A percentile compares a stretch with the other conserved stretches of the same genome.
phyloP scores from a whole-genome alignment of 345 rosid species.

The Durio zibethinus region DNA sequence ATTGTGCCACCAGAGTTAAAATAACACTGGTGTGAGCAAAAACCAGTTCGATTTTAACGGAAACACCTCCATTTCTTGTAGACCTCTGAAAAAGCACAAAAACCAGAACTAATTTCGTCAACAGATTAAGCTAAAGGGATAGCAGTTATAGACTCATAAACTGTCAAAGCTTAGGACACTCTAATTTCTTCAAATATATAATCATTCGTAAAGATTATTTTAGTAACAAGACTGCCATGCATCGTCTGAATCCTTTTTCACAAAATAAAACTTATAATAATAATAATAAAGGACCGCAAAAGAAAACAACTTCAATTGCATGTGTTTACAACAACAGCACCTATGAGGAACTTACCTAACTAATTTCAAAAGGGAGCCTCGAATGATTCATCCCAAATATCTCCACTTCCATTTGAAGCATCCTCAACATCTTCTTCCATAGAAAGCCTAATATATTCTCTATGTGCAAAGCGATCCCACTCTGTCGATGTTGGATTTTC shows the following conservation, averaged over 20 bases:
- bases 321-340: not conserved
- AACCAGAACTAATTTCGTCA: not conserved
- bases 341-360: slow-evolving; percentile 10
- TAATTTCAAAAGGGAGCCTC: slow-evolving; percentile 58
- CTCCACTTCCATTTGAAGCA: slow-evolving; percentile 72
- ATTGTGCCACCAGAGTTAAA: not conserved
- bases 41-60: not conserved
- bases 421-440: slow-evolving; percentile 86
- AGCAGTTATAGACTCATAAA: not conserved
- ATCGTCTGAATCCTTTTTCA: not conserved
- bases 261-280: not conserved
- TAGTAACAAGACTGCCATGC: not conserved
- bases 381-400: slow-evolving; percentile 71
- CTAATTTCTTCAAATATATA: not conserved
- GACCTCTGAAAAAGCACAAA: not conserved
- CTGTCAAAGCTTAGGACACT: not conserved
- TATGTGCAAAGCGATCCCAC: slow-evolving; percentile 77
- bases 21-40: not conserved
- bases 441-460: slow-evolving; percentile 72
- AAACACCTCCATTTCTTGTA: not conserved
- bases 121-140: not conserved
- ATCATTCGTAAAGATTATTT: not conserved
- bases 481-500: slow-evolving; percentile 72
- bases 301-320: not conserved
- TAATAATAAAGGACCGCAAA: not conserved